phyloP scores from a whole-genome alignment of 1,139 yeast species.

The Pichia sp. region DNA sequence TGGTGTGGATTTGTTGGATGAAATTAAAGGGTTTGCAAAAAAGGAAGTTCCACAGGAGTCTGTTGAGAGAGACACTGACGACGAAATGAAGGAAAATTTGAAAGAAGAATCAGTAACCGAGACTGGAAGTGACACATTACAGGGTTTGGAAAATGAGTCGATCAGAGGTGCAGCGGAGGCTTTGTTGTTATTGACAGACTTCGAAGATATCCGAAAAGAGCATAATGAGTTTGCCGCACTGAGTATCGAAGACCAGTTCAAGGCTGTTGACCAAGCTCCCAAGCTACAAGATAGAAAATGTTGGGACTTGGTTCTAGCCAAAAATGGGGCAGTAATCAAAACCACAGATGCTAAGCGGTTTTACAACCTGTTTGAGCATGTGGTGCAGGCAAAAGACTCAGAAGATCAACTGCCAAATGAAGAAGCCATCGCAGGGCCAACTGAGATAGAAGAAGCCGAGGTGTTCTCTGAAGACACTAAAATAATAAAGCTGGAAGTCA shows the following conservation, averaged over 20 bases:
- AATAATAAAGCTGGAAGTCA: slow-evolving; percentile 25
- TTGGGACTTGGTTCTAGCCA: slow-evolving; percentile 17
- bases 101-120: not conserved
- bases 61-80: slow-evolving; percentile 13
- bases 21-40: not conserved
- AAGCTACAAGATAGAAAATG: slow-evolving; percentile 15
- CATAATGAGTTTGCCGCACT: slow-evolving; percentile 15
- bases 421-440: not conserved
- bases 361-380: slow-evolving; percentile 1
- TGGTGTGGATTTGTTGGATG: not conserved
- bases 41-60: not conserved
- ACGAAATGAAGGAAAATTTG: not conserved
- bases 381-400: not conserved
- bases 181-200: slow-evolving; percentile 17
- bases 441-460: not conserved
- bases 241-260: slow-evolving; percentile 22
- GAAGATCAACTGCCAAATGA: not conserved
- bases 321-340: slow-evolving; percentile 10
- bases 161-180: slow-evolving; percentile 39
- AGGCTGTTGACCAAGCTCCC: slow-evolving; percentile 25
- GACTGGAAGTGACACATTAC: not conserved
- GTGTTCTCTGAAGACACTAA: slow-evolving; percentile 7
- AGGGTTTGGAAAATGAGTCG: slow-evolving; percentile 3
- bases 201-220: slow-evolving; percentile 13
- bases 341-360: slow-evolving; percentile 10